Evolutionary conservation across 225 moss, liverwort and hornwort genomes (phyloP).

Genomic region (Physcomitrium patens): DNA sequence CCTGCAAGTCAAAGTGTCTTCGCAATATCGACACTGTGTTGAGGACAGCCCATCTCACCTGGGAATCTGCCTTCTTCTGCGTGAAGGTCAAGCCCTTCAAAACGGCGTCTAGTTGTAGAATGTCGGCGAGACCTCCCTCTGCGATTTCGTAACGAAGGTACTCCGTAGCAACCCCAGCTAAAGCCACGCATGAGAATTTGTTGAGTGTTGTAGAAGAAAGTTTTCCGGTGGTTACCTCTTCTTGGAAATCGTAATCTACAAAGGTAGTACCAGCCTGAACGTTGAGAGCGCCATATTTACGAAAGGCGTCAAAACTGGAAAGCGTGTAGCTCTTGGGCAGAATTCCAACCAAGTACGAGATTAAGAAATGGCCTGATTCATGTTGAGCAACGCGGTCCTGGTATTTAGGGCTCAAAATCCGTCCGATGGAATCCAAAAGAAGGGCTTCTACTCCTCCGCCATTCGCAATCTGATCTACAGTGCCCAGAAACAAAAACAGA

Average conservation of each 20-base stretch:
- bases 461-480: conserved; percentile 88
- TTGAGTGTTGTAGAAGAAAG: conserved; percentile 74
- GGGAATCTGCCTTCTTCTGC: conserved; percentile 92
- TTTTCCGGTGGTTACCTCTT: conserved; percentile 69
- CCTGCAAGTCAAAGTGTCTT: conserved; percentile 68
- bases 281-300: conserved; percentile 70
- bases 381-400: conserved; percentile 91
- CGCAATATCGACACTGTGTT: conserved; percentile 88
- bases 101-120: conserved; percentile 85
- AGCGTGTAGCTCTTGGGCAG: conserved; percentile 94
- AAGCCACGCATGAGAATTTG: conserved; percentile 88
- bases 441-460: conserved; percentile 83
- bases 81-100: conserved; percentile 82
- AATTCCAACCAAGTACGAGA: conserved; percentile 93
- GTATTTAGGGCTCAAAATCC: conserved; percentile 76
- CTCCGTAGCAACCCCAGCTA: conserved; percentile 95
- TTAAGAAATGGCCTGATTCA: conserved; percentile 95
- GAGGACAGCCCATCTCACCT: conserved; percentile 97
- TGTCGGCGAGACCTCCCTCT: conserved; percentile 89
- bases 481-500: conserved; percentile 79
- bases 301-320: conserved; percentile 84
- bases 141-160: conserved; percentile 82
- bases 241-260: conserved; percentile 91
- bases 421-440: conserved; percentile 80
- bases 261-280: conserved; percentile 97